phyloP scores from a whole-genome alignment of 2,329 filamentous ascomycete genomes.

The Curvularia sp. region DNA sequence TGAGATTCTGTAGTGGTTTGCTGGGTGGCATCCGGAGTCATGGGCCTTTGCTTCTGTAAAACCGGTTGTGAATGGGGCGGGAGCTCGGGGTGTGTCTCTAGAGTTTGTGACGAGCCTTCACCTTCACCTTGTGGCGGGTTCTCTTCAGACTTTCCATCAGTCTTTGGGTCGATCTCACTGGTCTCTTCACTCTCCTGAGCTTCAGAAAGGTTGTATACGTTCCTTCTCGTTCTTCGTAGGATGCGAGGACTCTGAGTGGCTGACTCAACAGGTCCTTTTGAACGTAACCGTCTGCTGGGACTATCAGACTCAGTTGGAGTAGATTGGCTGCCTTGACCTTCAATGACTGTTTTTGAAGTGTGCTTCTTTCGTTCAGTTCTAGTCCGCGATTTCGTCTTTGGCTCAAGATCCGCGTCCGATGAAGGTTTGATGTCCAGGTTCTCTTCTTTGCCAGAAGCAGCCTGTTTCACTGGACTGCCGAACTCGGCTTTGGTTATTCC shows the following conservation, averaged over 20 bases:
- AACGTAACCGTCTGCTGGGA: slow-evolving; percentile 15
- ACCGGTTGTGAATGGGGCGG: slow-evolving; percentile 23
- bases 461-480: slow-evolving; percentile 21
- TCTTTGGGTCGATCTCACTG: slow-evolving; percentile 14
- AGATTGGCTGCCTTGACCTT: slow-evolving; percentile 12
- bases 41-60: slow-evolving; percentile 25
- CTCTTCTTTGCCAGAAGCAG: slow-evolving; percentile 1
- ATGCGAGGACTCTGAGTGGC: slow-evolving; percentile 24
- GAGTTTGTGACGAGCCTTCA: slow-evolving; percentile 22
- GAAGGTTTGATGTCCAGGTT: slow-evolving; percentile 10
- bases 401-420: slow-evolving; percentile 14
- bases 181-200: slow-evolving; percentile 3
- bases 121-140: slow-evolving; percentile 15
- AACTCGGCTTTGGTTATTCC: slow-evolving; percentile 6
- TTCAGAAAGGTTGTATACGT: slow-evolving; percentile 17
- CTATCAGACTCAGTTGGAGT: slow-evolving; percentile 13
- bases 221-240: slow-evolving; percentile 22
- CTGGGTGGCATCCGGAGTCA: slow-evolving; percentile 43
- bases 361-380: slow-evolving; percentile 10
- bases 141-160: not conserved
- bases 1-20: slow-evolving; percentile 36
- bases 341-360: slow-evolving; percentile 2
- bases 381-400: slow-evolving; percentile 1
- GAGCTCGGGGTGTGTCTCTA: too few relatives aligned
- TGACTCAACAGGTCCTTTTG: slow-evolving; percentile 9